Conservation (phyloP, 306 rosid species). For the Dryas drummondii region DNA sequence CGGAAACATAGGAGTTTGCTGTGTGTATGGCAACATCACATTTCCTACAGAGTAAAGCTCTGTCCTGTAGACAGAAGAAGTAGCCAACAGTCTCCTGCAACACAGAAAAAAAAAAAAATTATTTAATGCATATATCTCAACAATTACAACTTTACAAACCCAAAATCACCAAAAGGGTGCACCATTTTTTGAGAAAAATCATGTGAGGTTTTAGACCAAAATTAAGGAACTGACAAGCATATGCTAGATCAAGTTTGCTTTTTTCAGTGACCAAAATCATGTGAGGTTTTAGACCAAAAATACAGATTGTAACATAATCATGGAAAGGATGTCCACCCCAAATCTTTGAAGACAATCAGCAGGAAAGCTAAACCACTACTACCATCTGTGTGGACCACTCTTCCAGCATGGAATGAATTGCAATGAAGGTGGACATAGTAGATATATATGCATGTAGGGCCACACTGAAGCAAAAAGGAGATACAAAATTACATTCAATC, state of each 20-base stretch:
- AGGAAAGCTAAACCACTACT: neutral
- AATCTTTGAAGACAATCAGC: too few species aligned
- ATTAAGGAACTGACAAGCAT: too few species aligned
- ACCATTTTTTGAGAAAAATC: too few species aligned
- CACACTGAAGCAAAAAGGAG: neutral
- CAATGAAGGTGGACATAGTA: neutral
- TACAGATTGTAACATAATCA: neutral
- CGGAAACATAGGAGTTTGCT: constrained; percentile 23
- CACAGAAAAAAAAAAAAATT: too few species aligned
- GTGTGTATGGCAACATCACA: constrained; percentile 56
- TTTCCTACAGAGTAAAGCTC: constrained; percentile 66
- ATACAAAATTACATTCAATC: neutral
- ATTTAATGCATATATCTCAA: neutral
- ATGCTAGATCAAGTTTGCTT: neutral
- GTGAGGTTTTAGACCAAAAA: too few species aligned
- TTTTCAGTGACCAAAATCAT: too few species aligned
- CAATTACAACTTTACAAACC: neutral
- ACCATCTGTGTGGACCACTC: neutral
- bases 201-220: neutral
- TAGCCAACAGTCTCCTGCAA: constrained; percentile 58
- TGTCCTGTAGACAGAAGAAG: constrained; percentile 74
- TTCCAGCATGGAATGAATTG: neutral
- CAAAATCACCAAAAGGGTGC: neutral
- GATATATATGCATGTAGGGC: neutral
- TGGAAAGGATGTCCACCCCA: neutral